Evolutionary conservation across 306 rosid species (phyloP), one percentile per base, ranked within the genome.

Genomic region (Cicer cuneatum): DNA sequence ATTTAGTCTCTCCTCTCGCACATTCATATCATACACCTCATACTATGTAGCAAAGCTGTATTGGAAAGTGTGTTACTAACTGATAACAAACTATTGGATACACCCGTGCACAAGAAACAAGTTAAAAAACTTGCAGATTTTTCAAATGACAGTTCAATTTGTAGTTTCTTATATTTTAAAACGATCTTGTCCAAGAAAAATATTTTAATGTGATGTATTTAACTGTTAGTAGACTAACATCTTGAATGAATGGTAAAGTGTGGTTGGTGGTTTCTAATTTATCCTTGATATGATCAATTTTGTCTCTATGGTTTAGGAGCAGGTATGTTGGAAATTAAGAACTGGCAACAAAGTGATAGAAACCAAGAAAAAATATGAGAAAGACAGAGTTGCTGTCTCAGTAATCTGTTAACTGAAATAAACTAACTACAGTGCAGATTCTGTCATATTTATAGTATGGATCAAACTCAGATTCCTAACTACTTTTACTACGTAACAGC

Each of bases 221-320:
- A 69, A 71, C 42, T n/a, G 10, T 73, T 39, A 46, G 75, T 21
- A 47, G 43, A 54, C 58, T 58, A 80, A 67, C 53, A 68, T 66
- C 66, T 79, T 79, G 72, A 40, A 15, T 74, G 72, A 29, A 59
- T 40, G 66, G 71, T 51, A 18, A 43, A 43, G 56, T 69, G 53
- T 69, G 53, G 59, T 69, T 53, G 56, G 73, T 35, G 63, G 29
- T 51, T 49, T 68, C 52, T 60, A 74, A 48, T 64, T 69, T 47
- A 69, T 43, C 15, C 43, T 61, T 53, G 72, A 52, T 38, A 42
- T 69, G 68, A 61, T 61, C 29, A 74, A 52, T 62, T 54, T 69
- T 61, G 45, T 41, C 38, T 43, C 63, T 73, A 63, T 51, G 46
- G 10, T 62, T 79, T 68, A 52, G 58, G 61, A 75, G 54, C 43